phyloP scores from a whole-genome alignment of 2,329 filamentous ascomycete species.

The Hypoxylon sp. region DNA sequence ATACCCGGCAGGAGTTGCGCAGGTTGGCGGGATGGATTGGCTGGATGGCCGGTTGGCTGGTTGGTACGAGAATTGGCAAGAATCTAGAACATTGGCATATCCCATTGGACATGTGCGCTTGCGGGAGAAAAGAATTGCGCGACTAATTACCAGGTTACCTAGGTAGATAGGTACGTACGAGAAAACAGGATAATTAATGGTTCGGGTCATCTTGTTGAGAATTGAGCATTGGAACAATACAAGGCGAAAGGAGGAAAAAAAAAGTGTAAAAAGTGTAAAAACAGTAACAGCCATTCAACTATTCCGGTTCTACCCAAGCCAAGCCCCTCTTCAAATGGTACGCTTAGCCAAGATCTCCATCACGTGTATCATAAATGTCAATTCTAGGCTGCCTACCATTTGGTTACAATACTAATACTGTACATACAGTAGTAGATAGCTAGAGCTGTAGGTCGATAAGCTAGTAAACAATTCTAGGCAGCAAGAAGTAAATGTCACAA shows the following conservation, averaged over 20 bases:
- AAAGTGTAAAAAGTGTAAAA: conserved; percentile 39
- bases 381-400: conserved; percentile 7
- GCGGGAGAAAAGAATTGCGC: conserved; percentile 15
- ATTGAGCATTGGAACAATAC: neutral
- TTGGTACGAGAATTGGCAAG: conserved; percentile 8
- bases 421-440: too few species aligned
- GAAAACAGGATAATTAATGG: conserved; percentile 24
- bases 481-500: neutral
- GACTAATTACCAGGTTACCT: neutral
- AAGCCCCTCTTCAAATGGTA: conserved; percentile 20
- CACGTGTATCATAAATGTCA: conserved; percentile 16
- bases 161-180: neutral
- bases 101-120: conserved; percentile 21
- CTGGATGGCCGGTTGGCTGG: neutral
- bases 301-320: conserved; percentile 6
- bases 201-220: conserved; percentile 1
- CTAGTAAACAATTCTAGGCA: conserved; percentile 4
- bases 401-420: too few species aligned
- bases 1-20: neutral
- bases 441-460: neutral
- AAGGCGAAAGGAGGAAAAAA: neutral
- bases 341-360: conserved; percentile 17
- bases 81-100: conserved; percentile 36
- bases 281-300: conserved; percentile 13
- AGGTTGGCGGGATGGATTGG: neutral